Percentiles rank a stretch among this genome's conserved stretches.
Evolutionary conservation across 495 filamentous ascomycete species (phyloP).

Genomic region (Aspergillus conjunctus): DNA sequence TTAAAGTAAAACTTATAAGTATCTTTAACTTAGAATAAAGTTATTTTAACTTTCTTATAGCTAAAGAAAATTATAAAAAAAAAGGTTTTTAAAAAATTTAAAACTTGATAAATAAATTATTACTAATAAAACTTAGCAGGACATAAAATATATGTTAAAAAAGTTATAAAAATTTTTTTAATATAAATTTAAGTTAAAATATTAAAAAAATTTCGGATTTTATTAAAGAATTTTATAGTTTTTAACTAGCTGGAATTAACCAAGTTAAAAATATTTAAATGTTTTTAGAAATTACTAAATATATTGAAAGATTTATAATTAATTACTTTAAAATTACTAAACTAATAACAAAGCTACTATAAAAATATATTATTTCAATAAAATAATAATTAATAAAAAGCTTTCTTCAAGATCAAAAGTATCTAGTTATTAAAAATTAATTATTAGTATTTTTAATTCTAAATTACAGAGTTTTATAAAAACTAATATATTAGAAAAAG

Average conservation of each 20-base stretch:
- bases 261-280: background rate
- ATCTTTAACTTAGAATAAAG: constrained; percentile 19
- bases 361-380: no score
- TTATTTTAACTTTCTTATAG: constrained; percentile 12
- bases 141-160: constrained; percentile 15
- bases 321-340: background rate
- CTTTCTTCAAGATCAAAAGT: no score
- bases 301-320: constrained; percentile 1
- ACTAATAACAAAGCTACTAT: background rate
- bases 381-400: no score
- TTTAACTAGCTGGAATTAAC: constrained; percentile 9
- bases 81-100: constrained; percentile 7
- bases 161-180: constrained; percentile 13
- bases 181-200: constrained; percentile 15
- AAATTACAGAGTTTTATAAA: background rate
- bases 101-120: constrained; percentile 13
- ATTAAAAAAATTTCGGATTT: constrained; percentile 14
- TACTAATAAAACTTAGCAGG: constrained; percentile 11
- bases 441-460: no score
- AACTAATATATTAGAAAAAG: constrained; percentile 6
- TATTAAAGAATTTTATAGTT: background rate
- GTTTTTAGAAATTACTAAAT: constrained; percentile 3
- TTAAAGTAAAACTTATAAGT: constrained; percentile 1
- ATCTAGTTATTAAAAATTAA: no score
- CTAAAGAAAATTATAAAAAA: constrained; percentile 15